Evolutionary conservation across 352 stramenopile species (phyloP).

Genomic region (Phytophthora melonis): DNA sequence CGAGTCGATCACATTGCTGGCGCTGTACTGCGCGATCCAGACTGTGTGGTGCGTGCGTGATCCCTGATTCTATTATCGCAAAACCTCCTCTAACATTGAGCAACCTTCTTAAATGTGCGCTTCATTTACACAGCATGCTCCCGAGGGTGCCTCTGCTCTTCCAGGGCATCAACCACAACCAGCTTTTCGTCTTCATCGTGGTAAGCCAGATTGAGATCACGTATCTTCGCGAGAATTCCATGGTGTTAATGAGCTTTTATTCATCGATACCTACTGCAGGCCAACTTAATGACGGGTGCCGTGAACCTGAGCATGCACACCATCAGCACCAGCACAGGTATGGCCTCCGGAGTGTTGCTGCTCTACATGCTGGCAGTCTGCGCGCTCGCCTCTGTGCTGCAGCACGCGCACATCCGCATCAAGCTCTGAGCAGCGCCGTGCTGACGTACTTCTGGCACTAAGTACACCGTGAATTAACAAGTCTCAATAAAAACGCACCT

Average conservation of each 20-base stretch:
- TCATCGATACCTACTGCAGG: conserved; percentile 35
- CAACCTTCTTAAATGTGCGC: background rate
- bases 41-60: conserved; percentile 70
- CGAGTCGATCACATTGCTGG: conserved; percentile 66
- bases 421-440: conserved; percentile 61
- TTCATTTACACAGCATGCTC: conserved; percentile 51
- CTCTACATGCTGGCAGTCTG: conserved; percentile 78
- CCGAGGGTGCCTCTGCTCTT: conserved; percentile 74
- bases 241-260: background rate
- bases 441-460: conserved; percentile 11
- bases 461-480: conserved; percentile 25
- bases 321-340: conserved; percentile 60
- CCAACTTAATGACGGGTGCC: conserved; percentile 79
- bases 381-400: conserved; percentile 61
- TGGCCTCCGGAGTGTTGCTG: conserved; percentile 56
- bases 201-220: conserved; percentile 37
- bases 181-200: conserved; percentile 87
- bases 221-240: background rate
- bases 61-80: background rate
- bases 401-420: conserved; percentile 65
- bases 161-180: conserved; percentile 80
- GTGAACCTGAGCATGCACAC: conserved; percentile 87
- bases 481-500: conserved; percentile 28
- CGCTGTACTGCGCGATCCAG: conserved; percentile 65
- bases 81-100: background rate